A percentile compares a stretch with the other conserved stretches of the same genome.
Evolutionary conservation across 2,329 filamentous ascomycete species (phyloP).

Genomic region (Polytolypa hystricis): DNA sequence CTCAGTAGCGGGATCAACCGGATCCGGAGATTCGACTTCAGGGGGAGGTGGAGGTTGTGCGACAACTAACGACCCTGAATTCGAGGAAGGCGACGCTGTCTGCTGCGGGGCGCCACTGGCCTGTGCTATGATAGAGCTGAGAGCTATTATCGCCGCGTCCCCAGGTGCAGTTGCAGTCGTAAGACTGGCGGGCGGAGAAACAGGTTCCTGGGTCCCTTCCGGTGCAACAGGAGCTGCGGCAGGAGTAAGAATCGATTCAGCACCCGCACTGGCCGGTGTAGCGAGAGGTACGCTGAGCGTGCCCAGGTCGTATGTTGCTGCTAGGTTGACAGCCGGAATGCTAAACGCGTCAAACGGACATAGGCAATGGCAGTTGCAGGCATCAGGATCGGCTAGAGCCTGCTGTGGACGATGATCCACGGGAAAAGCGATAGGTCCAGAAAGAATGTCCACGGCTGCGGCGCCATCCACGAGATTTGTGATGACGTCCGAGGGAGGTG

Average conservation of each 20-base stretch:
- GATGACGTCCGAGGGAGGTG: too few species aligned
- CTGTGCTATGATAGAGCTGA: too few species aligned
- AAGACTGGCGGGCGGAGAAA: neutral
- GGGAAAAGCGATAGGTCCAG: too few species aligned
- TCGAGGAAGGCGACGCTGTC: neutral
- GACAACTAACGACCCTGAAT: neutral
- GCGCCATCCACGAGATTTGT: too few species aligned
- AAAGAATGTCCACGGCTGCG: too few species aligned
- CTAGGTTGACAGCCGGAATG: conserved; percentile 3
- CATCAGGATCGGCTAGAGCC: neutral
- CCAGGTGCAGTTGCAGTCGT: neutral
- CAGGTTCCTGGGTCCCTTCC: neutral
- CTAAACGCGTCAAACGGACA: conserved; percentile 4
- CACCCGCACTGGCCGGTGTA: neutral
- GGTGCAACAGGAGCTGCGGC: neutral
- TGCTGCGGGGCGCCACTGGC: neutral
- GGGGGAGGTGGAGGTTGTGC: neutral
- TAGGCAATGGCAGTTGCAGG: conserved; percentile 3
- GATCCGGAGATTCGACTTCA: neutral
- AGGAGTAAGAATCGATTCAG: neutral
- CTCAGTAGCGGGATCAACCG: neutral
- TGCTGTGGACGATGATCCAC: too few species aligned
- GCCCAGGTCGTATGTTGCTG: neutral
- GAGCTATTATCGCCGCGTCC: too few species aligned
- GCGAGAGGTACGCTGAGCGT: neutral